Conservation (phyloP, 208 protist genomes). For the Entamoeba moshkovskii region DNA sequence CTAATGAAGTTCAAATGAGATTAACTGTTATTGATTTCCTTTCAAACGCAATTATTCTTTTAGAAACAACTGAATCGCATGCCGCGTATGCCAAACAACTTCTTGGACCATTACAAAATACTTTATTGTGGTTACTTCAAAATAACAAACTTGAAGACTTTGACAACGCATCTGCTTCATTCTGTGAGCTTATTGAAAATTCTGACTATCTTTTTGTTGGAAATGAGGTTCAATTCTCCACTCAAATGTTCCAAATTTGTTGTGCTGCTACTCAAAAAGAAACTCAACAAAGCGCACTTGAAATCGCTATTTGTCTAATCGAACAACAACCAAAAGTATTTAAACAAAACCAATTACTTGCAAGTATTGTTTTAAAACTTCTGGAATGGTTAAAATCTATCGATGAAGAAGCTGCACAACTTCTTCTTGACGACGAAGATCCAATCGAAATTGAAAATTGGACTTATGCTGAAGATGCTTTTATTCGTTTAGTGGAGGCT, state of each 20-base stretch:
- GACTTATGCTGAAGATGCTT: background rate
- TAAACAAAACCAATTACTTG: background rate
- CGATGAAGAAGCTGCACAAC: background rate
- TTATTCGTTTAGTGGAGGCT: background rate
- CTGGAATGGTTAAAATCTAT: background rate
- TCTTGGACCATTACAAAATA: background rate
- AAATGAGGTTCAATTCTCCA: background rate
- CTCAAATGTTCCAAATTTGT: background rate
- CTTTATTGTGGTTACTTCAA: background rate
- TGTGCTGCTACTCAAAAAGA: background rate
- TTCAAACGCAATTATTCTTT: background rate
- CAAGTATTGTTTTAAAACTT: background rate
- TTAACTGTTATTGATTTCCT: background rate
- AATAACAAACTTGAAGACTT: background rate
- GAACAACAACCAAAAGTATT: background rate
- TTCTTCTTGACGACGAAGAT: background rate
- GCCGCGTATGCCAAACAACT: background rate
- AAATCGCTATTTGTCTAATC: background rate
- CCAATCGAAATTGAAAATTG: background rate
- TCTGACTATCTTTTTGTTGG: constrained; percentile 1
- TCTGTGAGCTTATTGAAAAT: background rate
- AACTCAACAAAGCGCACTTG: background rate
- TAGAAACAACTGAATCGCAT: background rate
- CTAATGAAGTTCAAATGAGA: background rate
- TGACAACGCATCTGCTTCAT: background rate